Evolutionary conservation across 2,329 filamentous ascomycete genomes (phyloP).

Genomic region (Talaromyces sp.): DNA sequence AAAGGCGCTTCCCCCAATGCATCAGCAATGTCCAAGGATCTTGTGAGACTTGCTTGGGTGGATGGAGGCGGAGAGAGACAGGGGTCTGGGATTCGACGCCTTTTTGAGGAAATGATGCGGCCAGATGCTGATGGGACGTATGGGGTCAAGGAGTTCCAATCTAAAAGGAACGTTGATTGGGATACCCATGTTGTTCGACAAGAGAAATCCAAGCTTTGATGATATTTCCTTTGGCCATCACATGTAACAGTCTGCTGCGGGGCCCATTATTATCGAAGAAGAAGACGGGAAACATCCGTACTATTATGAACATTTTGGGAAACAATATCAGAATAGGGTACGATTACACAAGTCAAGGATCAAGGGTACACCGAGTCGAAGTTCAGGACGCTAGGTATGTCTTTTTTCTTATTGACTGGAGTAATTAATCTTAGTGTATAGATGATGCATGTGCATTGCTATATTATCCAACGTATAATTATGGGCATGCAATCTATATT

Average conservation of each 20-base stretch:
- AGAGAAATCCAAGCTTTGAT: too few relatives aligned
- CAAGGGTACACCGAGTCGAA: slow-evolving; percentile 58
- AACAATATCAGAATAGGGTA: slow-evolving; percentile 36
- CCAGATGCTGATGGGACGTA: too few relatives aligned
- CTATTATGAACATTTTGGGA: slow-evolving; percentile 52
- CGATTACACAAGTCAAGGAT: slow-evolving; percentile 39
- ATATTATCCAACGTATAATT: slow-evolving; percentile 46
- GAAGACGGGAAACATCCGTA: slow-evolving; percentile 48
- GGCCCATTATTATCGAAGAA: slow-evolving; percentile 54
- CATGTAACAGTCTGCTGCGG: slow-evolving; percentile 54
- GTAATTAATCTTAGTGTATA: slow-evolving; percentile 27
- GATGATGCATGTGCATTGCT: slow-evolving; percentile 51
- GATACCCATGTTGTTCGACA: too few relatives aligned
- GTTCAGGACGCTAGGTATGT: slow-evolving; percentile 44
- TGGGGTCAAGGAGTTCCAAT: too few relatives aligned
- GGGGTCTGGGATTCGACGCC: too few relatives aligned
- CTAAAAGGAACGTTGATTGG: too few relatives aligned
- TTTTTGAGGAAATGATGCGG: too few relatives aligned
- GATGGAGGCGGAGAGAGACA: too few relatives aligned
- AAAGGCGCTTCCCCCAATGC: too few relatives aligned
- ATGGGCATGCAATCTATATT: slow-evolving; percentile 48
- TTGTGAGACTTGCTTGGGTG: too few relatives aligned
- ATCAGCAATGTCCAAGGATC: too few relatives aligned
- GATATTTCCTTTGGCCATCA: too few relatives aligned
- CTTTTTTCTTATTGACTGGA: neutral